These are phyloP conservation scores for Hypoxylon lienhwacheense DNA, from an alignment of 495 filamentous ascomycete genomes.

Conservation along the genomic window DNA sequence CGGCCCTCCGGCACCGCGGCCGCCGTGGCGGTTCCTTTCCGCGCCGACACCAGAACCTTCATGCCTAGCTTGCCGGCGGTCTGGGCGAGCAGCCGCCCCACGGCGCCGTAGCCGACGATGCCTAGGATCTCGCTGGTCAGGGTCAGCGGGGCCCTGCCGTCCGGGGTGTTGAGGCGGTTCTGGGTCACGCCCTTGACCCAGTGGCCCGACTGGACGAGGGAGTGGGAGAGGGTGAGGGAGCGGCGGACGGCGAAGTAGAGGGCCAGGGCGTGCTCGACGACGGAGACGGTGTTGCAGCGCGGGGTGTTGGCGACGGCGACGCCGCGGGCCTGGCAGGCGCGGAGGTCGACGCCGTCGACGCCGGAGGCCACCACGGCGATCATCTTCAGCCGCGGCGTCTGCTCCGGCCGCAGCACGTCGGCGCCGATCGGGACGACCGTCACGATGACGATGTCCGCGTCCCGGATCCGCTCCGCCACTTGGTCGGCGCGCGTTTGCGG, in stretches of 20 bases:
- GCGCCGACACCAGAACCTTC: constrained; percentile 54
- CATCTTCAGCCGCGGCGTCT: constrained; percentile 45
- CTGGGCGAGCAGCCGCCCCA: constrained; percentile 48
- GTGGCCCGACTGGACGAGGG: constrained; percentile 37
- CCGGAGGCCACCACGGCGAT: constrained; percentile 57
- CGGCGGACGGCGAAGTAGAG: constrained; percentile 58
- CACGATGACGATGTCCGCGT: constrained; percentile 55
- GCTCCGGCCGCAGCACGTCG: constrained; percentile 41
- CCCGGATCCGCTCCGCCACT: constrained; percentile 42
- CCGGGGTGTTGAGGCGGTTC: constrained; percentile 34
- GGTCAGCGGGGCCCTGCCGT: constrained; percentile 46
- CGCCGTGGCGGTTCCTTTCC: constrained; percentile 41
- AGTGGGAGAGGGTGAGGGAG: constrained; percentile 47
- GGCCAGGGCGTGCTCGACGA: constrained; percentile 58
- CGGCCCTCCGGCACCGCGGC: constrained; percentile 41
- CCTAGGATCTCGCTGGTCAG: constrained; percentile 49
- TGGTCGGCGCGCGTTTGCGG: constrained; percentile 37
- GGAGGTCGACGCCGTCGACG: constrained; percentile 54
- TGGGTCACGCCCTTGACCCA: constrained; percentile 37
- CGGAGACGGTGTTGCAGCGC: constrained; percentile 52
- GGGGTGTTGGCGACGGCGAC: constrained; percentile 53
- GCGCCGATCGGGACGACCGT: constrained; percentile 47
- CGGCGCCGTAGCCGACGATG: constrained; percentile 56
- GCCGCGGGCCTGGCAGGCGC: constrained; percentile 46
- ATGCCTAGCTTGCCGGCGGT: constrained; percentile 49